Base-by-base conservation (phyloP, 1,139 yeast genomes). In the Debaryomyces fabryi region DNA sequence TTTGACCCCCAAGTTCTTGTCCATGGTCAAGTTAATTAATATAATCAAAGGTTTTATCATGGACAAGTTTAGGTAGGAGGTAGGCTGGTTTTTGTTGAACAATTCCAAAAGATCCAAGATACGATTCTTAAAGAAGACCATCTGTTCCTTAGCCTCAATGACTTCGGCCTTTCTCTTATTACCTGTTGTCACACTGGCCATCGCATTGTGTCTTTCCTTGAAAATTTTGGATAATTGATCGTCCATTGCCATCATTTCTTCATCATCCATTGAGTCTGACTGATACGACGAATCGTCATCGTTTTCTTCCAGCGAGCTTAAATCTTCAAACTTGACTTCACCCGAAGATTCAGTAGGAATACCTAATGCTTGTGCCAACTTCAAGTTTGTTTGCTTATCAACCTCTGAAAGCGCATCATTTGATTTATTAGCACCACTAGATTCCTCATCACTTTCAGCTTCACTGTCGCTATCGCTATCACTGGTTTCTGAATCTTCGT, bases 241-340 rank as follows among this genome's bases (percentile, higher is more conserved):
- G 64, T 93, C 99, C 63, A 93, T 81, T 13, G 93, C 96, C 85
- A 92, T 83, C 99, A 93, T 93, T 65, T 91, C 92, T 57, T 92
- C 98, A 64, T 93, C 99, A 57, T 93, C 95, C 96, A 90, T 88
- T 2, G 91, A 82, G 53, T 88, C 96, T 10, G 87, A 89, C 49
- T 83, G 88, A 45, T 79, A 79, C 12, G 77, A 78, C 13, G 64
- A 68, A 44, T 65, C 73, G 23, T 65, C 71, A 23, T 27, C 46
- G 6, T 74, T 79, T 21, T 67, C 72, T 4, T 63, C 72, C 21
- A 58, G 64, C 2, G 79, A 76, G 29, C 67, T 72, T 45, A 66
- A 52, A 16, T 74, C 79, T 6, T 69, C 76, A 45, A 68, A 72
- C 48, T 76, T 76, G 13, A 74, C 77, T 55, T 78, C 79, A 4